A percentile compares a stretch with the other conserved stretches of the same genome.
Conservation (phyloP, 23 red algal species). For the Cyanidium caldarium region DNA sequence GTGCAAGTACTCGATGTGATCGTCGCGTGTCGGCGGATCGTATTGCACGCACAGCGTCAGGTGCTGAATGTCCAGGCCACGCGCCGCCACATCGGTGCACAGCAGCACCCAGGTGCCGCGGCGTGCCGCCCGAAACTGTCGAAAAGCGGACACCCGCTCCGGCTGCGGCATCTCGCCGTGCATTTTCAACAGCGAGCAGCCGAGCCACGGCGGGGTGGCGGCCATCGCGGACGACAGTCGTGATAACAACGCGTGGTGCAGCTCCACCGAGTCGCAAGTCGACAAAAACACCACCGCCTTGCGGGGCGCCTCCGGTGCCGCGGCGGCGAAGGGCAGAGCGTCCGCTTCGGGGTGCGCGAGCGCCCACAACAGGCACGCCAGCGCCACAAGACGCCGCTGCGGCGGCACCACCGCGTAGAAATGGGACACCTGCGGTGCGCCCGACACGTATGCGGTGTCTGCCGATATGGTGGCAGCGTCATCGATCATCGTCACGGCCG, state of each 20-base stretch:
- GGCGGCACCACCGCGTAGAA: not conserved
- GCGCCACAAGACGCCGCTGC: constrained; percentile 27
- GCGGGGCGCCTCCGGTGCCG: not conserved
- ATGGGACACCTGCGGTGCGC: not conserved
- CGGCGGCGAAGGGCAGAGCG: not conserved
- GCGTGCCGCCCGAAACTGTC: constrained; percentile 31
- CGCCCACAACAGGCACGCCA: constrained; percentile 41
- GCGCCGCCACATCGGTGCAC: constrained; percentile 84
- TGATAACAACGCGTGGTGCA: constrained; percentile 38
- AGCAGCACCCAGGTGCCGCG: constrained; percentile 37
- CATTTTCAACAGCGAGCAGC: constrained; percentile 27
- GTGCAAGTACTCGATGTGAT: constrained; percentile 75
- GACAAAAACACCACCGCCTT: constrained; percentile 80
- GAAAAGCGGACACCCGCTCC: constrained; percentile 32
- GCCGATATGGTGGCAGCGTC: no score
- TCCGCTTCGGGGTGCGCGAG: not conserved
- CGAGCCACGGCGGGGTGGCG: not conserved
- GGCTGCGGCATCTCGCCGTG: constrained; percentile 72
- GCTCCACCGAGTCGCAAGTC: constrained; percentile 78
- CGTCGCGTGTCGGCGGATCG: constrained; percentile 67
- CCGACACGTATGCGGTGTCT: no score
- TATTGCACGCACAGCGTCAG: constrained; percentile 67
- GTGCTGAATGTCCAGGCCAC: constrained; percentile 74
- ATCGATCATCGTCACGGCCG: no score
- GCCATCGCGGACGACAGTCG: no score